Evolutionary conservation across 805 yeast species (phyloP).

Genomic region (Candida sphagnicola): DNA sequence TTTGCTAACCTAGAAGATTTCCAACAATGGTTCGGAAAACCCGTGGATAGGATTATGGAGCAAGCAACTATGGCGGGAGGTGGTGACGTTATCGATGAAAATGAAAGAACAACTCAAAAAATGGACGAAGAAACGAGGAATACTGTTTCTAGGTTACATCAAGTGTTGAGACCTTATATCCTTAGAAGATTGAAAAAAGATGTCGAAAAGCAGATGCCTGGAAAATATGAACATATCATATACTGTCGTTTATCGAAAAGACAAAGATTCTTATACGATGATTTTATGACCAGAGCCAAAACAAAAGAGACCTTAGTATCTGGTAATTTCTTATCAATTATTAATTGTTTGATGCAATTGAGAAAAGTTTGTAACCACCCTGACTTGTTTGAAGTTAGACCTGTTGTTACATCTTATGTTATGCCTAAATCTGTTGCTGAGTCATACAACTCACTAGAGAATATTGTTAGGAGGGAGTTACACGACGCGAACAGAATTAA

Average conservation of each 20-base stretch:
- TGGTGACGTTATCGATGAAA: conserved; percentile 41
- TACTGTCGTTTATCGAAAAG: conserved; percentile 90
- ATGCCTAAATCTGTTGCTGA: conserved; percentile 61
- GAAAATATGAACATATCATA: conserved; percentile 90
- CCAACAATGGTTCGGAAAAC: conserved; percentile 98
- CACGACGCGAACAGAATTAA: conserved; percentile 13
- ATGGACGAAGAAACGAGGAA: conserved; percentile 75
- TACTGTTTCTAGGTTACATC: conserved; percentile 87
- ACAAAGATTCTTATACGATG: conserved; percentile 89
- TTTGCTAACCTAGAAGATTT: conserved; percentile 95
- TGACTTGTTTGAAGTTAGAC: conserved; percentile 92
- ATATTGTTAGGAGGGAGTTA: conserved; percentile 22
- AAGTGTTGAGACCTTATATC: conserved; percentile 87
- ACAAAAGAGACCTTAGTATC: conserved; percentile 91
- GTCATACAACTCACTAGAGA: conserved; percentile 40
- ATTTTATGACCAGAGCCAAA: conserved; percentile 94
- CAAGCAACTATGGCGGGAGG: conserved; percentile 46
- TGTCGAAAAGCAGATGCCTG: conserved; percentile 99
- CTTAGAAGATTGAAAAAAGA: conserved; percentile 90
- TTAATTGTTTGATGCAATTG: conserved; percentile 95
- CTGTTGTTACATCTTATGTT: conserved; percentile 86
- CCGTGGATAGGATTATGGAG: conserved; percentile 90
- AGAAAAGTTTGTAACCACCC: conserved; percentile 97
- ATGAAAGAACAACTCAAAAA: conserved; percentile 29
- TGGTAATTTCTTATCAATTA: conserved; percentile 91